Base-by-base conservation (phyloP, 1,284 basidiomycete genomes). In the Ustilago sp. region DNA sequence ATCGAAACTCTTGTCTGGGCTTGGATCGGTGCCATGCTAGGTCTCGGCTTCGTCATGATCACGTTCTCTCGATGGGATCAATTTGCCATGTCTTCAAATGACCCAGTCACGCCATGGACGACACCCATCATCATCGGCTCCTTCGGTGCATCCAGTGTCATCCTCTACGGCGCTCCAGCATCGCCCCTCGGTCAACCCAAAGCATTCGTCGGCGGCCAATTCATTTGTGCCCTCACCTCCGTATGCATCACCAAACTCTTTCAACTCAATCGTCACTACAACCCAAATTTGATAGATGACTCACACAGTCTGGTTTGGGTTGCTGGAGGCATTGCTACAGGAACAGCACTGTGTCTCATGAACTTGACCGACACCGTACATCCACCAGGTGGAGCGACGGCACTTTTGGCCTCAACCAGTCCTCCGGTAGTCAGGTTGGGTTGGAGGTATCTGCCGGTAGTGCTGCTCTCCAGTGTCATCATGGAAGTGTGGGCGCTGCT, bases 221-320 rank as follows among this genome's bases (percentile, higher is more conserved):
- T 76, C 36, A 54, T 80, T 55, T 79, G 45, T 2, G 79, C 79
- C 6, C 61, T 80, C 34, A 47, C 47, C 57, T 58, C 69, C 17
- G 63, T 76, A 3, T 73, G 68, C 68, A 64, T 80, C 54, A 77
- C 77, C 6, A 80, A 79, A 57, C 68, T 80, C n/a, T 80, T 80
- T 23, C 65, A 62, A 45, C 62, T 77, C 47, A 76, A 70, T n/a
- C 45, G 28, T 39, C 43, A 76, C 62, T 80, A 77, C 58, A 68
- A 77, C 28, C 63, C 78, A 3, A 47, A 66, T 36, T 51, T 73
- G 39, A 79, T 79, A 41, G 73, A 80, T 45, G 17, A 60, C 7
- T 51, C 61, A 0, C 59, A 59, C 62, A 71, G 69, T 45, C 61
- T 80, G 13, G 79, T 80, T 19, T 80, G 79, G 79, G 38, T 80